Percentiles rank a stretch among this genome's conserved stretches.
phyloP scores from a whole-genome alignment of 2,329 filamentous ascomycete genomes.

The Lecanosticta acicola region DNA sequence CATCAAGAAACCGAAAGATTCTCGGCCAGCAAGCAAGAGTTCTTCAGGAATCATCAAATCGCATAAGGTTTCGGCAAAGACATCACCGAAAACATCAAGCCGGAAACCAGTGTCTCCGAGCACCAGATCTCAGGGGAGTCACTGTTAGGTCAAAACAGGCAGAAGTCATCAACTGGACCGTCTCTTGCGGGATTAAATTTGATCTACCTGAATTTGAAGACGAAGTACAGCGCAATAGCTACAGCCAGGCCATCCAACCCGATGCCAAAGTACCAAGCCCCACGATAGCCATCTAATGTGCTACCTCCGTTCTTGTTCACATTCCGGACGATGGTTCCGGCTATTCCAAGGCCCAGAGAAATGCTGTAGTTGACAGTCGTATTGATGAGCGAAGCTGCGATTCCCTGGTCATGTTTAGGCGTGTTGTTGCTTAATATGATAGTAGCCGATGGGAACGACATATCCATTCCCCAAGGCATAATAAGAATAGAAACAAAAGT shows the following conservation, averaged over 20 bases:
- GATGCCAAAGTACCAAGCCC: constrained; percentile 24
- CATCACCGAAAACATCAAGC: no score
- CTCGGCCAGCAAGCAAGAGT: no score
- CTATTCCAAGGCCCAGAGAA: background rate
- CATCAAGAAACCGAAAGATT: no score
- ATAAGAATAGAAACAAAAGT: constrained; percentile 34
- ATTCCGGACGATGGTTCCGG: background rate
- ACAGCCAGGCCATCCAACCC: constrained; percentile 21
- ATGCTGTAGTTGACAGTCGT: constrained; percentile 8
- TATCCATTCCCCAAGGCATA: constrained; percentile 35
- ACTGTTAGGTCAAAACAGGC: no score
- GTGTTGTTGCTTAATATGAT: constrained; percentile 28
- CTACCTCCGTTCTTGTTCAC: constrained; percentile 23
- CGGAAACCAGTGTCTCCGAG: no score
- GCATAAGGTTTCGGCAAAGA: no score
- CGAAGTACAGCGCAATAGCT: constrained; percentile 20
- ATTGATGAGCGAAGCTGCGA: constrained; percentile 24
- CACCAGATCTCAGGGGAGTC: no score
- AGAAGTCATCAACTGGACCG: no score
- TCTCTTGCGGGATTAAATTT: no score
- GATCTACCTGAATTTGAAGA: no score
- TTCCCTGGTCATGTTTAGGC: constrained; percentile 27
- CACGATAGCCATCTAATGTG: constrained; percentile 17
- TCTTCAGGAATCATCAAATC: no score
- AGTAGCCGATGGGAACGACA: constrained; percentile 27